phyloP scores from a whole-genome alignment of 1,284 basidiomycete species.

The Melampsora americana region DNA sequence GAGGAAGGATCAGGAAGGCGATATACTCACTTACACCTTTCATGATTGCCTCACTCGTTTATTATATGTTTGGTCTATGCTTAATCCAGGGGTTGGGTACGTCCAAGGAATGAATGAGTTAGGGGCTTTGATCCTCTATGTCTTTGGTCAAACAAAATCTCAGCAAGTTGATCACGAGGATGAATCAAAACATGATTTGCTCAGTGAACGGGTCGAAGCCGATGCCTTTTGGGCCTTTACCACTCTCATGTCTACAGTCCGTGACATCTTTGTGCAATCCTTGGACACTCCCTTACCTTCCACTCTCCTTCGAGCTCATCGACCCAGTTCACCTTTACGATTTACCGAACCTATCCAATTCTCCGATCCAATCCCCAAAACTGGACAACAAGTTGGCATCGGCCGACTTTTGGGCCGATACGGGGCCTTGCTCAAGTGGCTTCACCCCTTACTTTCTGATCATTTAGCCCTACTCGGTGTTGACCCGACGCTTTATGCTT shows the following conservation, averaged over 20 bases:
- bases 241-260: neutral
- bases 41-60: conserved; percentile 4
- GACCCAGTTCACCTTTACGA: too few species aligned
- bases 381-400: neutral
- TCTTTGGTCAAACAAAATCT: conserved; percentile 5
- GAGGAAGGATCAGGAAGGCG: neutral
- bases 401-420: conserved; percentile 2
- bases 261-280: neutral
- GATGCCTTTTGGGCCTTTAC: conserved; percentile 20
- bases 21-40: neutral
- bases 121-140: neutral
- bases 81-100: conserved; percentile 3
- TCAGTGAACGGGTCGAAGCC: neutral
- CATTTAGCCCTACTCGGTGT: conserved; percentile 1
- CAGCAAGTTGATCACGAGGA: neutral
- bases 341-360: too few species aligned
- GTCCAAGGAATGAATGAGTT: conserved; percentile 10
- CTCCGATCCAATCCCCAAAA: neutral
- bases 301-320: too few species aligned
- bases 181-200: neutral
- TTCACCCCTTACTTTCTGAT: neutral
- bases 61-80: neutral
- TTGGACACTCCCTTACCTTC: too few species aligned
- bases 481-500: neutral
- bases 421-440: neutral